Evolutionary conservation across 768 basidiomycete genomes (phyloP).

Genomic region (Psilocybe cubensis): DNA sequence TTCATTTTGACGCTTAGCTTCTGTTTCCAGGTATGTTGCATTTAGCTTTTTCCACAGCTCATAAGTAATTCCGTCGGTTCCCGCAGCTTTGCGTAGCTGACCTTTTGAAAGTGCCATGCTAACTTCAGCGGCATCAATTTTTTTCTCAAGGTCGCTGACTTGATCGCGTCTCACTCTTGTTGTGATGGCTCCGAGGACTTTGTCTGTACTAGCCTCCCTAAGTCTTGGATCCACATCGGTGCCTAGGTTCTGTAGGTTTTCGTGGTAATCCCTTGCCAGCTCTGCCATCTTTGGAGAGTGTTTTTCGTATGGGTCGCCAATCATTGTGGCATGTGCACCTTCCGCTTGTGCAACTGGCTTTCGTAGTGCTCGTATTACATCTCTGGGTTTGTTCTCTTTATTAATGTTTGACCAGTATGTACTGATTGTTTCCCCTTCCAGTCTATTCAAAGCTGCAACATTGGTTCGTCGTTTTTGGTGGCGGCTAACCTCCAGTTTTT

Average conservation of each 20-base stretch:
- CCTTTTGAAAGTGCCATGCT: constrained; percentile 3
- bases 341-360: neutral
- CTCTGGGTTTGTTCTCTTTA: constrained; percentile 6
- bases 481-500: neutral
- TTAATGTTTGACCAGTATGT: constrained; percentile 5
- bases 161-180: too few species aligned
- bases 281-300: neutral
- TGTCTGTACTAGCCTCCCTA: too few species aligned
- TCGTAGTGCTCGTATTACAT: neutral
- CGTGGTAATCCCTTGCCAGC: neutral
- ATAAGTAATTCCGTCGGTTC: constrained; percentile 15
- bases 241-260: neutral
- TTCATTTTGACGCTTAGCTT: too few species aligned
- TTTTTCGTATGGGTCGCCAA: neutral
- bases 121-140: constrained; percentile 5
- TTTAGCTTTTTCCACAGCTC: constrained; percentile 21
- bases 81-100: constrained; percentile 18
- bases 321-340: too few species aligned
- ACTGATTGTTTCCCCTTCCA: neutral
- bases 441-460: neutral
- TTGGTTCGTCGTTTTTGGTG: neutral
- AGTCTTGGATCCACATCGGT: too few species aligned
- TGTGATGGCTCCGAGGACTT: too few species aligned
- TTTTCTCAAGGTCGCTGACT: too few species aligned
- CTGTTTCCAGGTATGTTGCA: neutral